Evolutionary conservation across 2,329 filamentous ascomycete genomes (phyloP), one percentile per base, ranked within the genome.

Genomic region (Trichoderma sp.): DNA sequence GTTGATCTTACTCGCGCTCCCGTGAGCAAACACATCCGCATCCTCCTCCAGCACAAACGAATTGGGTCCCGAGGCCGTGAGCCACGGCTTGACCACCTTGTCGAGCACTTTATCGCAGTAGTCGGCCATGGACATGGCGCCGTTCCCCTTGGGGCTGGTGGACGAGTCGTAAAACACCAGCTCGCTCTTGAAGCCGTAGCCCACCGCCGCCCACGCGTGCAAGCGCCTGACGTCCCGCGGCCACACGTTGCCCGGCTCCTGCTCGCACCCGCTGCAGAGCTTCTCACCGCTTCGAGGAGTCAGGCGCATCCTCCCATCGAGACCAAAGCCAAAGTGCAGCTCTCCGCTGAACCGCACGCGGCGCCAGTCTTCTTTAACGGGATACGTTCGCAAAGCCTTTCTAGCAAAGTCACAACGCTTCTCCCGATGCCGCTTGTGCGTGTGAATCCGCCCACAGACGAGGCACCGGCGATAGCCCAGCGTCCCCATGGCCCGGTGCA

Each of bases 401-500:
- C 78, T 72, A 11, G 79, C 80, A 61, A 80, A 79, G 64, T 82
- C 80, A 17, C 77, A 73, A 12, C 81, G 74, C 76, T 77, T 79
- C 74, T 82, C 80, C 1, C 79, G 73, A 13, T 76, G 75, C 72
- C 74, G 77, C 73, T 76, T 77, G 70, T 81, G 79, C 50, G 78
- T 77, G 74, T 77, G 77, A 47, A 72, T 75, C 20, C 76, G 75
- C 9, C 76, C 74, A 59, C 81, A 82, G 7, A 74, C 71, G 28
- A 82, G 73, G 58, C 81, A 82, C n/a, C 78, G 74, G 20, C 81
- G 72, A 70, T 82, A 82, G 9, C 77, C 76, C 67, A 82, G 57
- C 15, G 81, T 82, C 55, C 81, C 81, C 80, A 82, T 80, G 34
- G 80, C 77, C 32, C 81, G 77, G 62, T 81, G 80, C 72, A 82